These are phyloP conservation scores for Lithospermum erythrorhizon DNA, from an alignment of 257 asterid genomes.

Conservation along the genomic window DNA sequence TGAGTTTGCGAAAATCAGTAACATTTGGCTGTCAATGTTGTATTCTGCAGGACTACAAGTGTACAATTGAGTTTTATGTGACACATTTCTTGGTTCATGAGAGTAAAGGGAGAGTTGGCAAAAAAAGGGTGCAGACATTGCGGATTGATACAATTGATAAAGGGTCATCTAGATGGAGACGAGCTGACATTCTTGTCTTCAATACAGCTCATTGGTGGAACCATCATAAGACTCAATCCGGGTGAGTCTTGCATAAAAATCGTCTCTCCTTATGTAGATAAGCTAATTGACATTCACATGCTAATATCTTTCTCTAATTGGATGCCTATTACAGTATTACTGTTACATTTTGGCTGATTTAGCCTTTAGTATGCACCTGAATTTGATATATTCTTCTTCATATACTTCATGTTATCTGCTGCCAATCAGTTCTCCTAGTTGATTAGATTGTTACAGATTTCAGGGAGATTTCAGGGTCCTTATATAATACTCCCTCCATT, in stretches of 20 bases:
- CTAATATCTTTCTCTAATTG: not conserved
- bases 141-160: conserved; percentile 72
- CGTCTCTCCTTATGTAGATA: not conserved
- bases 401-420: not conserved
- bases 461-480: not conserved
- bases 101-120: conserved; percentile 70
- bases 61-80: conserved; percentile 75
- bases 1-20: conserved; percentile 3
- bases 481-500: too few species aligned
- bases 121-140: conserved; percentile 54
- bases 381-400: too few species aligned
- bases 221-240: conserved; percentile 78
- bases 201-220: conserved; percentile 98
- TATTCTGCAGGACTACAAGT: conserved; percentile 57
- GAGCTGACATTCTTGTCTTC: conserved; percentile 80
- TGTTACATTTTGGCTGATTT: not conserved
- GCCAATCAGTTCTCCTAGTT: not conserved
- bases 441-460: not conserved
- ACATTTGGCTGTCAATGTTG: not conserved
- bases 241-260: conserved; percentile 31
- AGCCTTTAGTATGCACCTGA: too few species aligned
- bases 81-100: conserved; percentile 79
- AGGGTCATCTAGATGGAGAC: conserved; percentile 83
- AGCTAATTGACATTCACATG: not conserved
- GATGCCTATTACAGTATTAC: not conserved